Evolutionary conservation across 495 filamentous ascomycete species (phyloP).

Genomic region (Cercophora scortea): DNA sequence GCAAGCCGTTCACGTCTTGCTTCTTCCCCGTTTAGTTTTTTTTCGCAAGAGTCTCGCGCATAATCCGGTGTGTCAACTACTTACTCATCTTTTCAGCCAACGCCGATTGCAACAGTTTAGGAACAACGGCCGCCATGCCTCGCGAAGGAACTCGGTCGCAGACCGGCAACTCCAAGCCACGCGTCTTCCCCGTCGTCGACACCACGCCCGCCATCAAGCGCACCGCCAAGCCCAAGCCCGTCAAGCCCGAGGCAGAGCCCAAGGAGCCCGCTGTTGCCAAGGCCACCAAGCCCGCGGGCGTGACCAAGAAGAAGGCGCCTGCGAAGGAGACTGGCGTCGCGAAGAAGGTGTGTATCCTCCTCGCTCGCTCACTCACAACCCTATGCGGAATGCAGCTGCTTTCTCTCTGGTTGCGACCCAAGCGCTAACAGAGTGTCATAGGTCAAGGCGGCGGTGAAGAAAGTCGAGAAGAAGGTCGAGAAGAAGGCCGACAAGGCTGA

Average conservation of each 20-base stretch:
- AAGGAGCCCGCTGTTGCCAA: conserved; percentile 30
- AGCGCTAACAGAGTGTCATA: conserved; percentile 23
- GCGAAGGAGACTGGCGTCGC: conserved; percentile 40
- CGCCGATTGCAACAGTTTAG: not conserved
- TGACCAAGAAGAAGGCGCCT: conserved; percentile 47
- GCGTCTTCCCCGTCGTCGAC: conserved; percentile 43
- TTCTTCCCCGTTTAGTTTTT: not conserved
- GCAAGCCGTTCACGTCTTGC: not conserved
- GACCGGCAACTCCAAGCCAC: conserved; percentile 48
- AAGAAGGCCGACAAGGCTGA: conserved; percentile 15
- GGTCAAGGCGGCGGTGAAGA: conserved; percentile 43
- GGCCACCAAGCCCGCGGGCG: conserved; percentile 43
- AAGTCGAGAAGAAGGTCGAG: conserved; percentile 24
- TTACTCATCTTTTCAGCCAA: conserved; percentile 3
- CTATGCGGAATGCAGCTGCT: not conserved
- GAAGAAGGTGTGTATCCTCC: conserved; percentile 34
- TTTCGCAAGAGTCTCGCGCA: not conserved
- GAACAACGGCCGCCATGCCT: conserved; percentile 32
- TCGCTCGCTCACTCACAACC: not conserved
- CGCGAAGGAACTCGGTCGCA: conserved; percentile 49
- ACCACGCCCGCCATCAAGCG: conserved; percentile 42
- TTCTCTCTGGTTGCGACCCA: not conserved
- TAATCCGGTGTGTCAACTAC: not conserved
- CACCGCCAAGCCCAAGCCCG: conserved; percentile 32
- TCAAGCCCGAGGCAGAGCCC: conserved; percentile 23